Conservation (phyloP, 2,329 filamentous ascomycete species). For the Paecilomyces sp. region DNA sequence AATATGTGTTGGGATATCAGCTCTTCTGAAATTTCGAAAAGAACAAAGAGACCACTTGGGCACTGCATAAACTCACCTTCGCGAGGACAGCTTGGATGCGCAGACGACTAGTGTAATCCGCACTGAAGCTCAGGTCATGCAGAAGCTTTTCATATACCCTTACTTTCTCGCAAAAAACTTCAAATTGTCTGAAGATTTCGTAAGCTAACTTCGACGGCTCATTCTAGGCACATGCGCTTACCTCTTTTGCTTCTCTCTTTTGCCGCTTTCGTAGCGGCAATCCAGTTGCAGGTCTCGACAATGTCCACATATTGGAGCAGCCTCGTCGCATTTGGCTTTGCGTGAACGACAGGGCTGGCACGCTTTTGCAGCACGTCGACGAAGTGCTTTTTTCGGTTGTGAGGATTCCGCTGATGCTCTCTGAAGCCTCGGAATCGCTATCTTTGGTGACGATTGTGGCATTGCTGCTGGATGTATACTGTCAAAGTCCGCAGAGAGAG, state of each 20-base stretch:
- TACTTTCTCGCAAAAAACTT: background rate
- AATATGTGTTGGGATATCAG: background rate
- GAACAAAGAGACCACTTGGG: background rate
- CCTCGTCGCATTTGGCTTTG: background rate
- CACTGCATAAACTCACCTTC: background rate
- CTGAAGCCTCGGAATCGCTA: background rate
- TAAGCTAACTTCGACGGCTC: background rate
- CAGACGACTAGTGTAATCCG: background rate
- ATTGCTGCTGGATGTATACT: background rate
- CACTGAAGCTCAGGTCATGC: background rate
- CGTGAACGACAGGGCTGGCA: background rate
- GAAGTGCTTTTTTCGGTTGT: background rate
- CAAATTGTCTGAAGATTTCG: background rate
- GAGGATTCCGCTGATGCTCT: background rate
- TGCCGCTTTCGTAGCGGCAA: background rate
- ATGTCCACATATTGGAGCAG: background rate
- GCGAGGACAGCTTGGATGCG: background rate
- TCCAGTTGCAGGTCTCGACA: background rate
- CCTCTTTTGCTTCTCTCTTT: background rate
- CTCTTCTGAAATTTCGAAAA: background rate
- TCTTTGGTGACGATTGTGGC: background rate
- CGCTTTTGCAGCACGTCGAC: background rate
- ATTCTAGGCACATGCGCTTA: background rate
- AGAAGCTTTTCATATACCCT: background rate
- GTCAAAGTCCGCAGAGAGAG: background rate